Evolutionary conservation across 495 filamentous ascomycete species (phyloP).

Genomic region (Penicillium steckii): DNA sequence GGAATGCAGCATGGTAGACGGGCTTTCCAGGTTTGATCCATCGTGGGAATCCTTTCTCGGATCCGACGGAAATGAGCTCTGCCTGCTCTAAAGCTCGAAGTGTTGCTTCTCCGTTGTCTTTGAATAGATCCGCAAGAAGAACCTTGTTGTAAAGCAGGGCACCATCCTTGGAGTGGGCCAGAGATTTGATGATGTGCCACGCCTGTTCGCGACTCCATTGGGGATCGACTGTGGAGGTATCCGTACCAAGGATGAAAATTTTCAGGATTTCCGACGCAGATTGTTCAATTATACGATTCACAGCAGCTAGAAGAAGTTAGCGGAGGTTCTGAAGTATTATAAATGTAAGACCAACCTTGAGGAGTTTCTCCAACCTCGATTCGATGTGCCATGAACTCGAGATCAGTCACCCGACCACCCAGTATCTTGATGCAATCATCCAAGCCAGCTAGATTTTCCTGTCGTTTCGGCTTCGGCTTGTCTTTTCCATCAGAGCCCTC

Average conservation of each 20-base stretch:
- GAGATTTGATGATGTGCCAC: constrained; percentile 78
- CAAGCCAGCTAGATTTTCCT: constrained; percentile 57
- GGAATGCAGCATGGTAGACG: constrained; percentile 83
- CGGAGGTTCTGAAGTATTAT: not conserved
- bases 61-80: constrained; percentile 81
- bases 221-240: constrained; percentile 40
- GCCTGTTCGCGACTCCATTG: constrained; percentile 82
- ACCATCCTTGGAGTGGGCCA: constrained; percentile 55
- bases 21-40: constrained; percentile 79
- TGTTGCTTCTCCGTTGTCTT: constrained; percentile 61
- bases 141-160: constrained; percentile 78
- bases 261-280: constrained; percentile 87
- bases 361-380: constrained; percentile 89
- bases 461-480: constrained; percentile 32
- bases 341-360: constrained; percentile 37
- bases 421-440: constrained; percentile 79
- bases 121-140: constrained; percentile 72
- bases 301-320: constrained; percentile 58
- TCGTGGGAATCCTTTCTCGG: constrained; percentile 69
- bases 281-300: constrained; percentile 84
- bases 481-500: constrained; percentile 40
- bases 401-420: constrained; percentile 88
- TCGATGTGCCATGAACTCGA: constrained; percentile 88
- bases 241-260: constrained; percentile 72
- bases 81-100: constrained; percentile 80